phyloP scores from a whole-genome alignment of 331 rosid genomes.

The Cydonia oblonga region DNA sequence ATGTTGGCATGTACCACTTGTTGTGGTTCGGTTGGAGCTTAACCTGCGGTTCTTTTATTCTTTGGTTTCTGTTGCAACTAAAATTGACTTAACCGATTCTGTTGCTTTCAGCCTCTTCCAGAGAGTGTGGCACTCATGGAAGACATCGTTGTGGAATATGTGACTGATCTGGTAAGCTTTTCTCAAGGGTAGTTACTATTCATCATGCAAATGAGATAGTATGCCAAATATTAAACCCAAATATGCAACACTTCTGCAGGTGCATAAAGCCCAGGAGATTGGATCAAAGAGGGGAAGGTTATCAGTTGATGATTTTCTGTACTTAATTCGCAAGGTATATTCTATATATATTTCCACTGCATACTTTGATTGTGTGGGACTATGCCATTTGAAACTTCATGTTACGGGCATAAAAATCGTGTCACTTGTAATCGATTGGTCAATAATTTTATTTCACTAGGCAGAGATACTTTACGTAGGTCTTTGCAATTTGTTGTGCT shows the following conservation, averaged over 20 bases:
- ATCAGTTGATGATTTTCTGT: constrained; percentile 76
- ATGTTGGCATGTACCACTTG: background rate
- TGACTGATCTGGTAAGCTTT: constrained; percentile 59
- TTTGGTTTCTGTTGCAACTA: background rate
- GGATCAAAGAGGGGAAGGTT: constrained; percentile 88
- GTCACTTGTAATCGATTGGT: background rate
- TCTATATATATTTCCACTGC: background rate
- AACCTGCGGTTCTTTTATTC: background rate
- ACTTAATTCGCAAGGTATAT: constrained; percentile 78
- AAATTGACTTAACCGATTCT: background rate
- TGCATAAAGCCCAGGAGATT: constrained; percentile 83
- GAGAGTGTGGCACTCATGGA: constrained; percentile 92
- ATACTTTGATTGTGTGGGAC: background rate
- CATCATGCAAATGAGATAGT: background rate
- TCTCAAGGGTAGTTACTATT: background rate
- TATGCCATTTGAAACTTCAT: background rate
- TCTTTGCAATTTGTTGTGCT: background rate
- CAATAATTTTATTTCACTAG: background rate
- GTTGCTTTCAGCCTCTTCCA: constrained; percentile 68
- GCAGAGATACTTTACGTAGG: background rate
- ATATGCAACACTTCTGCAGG: constrained; percentile 27
- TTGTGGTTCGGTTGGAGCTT: background rate
- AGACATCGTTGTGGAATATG: constrained; percentile 82
- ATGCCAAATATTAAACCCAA: background rate
- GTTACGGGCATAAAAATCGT: background rate